phyloP scores from a whole-genome alignment of 2,329 filamentous ascomycete genomes.

The Grosmannia clavigera region DNA sequence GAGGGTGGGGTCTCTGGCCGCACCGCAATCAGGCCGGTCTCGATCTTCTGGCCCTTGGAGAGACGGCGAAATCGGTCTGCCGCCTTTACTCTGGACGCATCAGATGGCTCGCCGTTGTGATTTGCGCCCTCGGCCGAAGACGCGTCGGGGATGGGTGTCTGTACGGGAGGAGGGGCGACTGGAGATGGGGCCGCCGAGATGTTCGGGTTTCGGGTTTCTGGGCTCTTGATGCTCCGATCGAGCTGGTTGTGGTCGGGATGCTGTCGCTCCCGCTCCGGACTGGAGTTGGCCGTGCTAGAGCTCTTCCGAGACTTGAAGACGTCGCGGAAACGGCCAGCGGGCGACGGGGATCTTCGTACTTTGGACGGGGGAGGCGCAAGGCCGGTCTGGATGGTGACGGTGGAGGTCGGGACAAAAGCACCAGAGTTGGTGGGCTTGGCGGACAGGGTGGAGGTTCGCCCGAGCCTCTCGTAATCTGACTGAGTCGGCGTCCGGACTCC shows the following conservation, averaged over 20 bases:
- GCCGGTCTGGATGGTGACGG: conserved; percentile 20
- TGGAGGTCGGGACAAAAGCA: conserved; percentile 19
- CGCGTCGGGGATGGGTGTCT: not conserved
- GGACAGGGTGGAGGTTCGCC: conserved; percentile 25
- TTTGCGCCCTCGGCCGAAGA: not conserved
- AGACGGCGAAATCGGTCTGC: conserved; percentile 16
- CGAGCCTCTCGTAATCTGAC: conserved; percentile 15
- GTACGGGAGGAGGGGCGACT: not conserved
- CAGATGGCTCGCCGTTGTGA: not conserved
- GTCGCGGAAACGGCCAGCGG: conserved; percentile 57
- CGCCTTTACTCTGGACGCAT: conserved; percentile 10
- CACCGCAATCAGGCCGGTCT: conserved; percentile 13
- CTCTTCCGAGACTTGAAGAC: conserved; percentile 51
- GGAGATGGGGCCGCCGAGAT: not conserved
- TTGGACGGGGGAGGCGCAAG: conserved; percentile 30
- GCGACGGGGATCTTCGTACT: conserved; percentile 51
- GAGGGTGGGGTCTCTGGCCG: conserved; percentile 36
- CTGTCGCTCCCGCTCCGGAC: conserved; percentile 19
- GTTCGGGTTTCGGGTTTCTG: not conserved
- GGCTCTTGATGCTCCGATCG: conserved; percentile 6
- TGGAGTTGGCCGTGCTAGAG: conserved; percentile 28
- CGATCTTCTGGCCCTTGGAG: conserved; percentile 19
- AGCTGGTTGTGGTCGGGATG: not conserved
- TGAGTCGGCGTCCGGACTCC: conserved; percentile 28
- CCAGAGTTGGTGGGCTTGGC: conserved; percentile 14